Evolutionary conservation across 768 basidiomycete species (phyloP).

Genomic region (Lactifluus hygrophoroides): DNA sequence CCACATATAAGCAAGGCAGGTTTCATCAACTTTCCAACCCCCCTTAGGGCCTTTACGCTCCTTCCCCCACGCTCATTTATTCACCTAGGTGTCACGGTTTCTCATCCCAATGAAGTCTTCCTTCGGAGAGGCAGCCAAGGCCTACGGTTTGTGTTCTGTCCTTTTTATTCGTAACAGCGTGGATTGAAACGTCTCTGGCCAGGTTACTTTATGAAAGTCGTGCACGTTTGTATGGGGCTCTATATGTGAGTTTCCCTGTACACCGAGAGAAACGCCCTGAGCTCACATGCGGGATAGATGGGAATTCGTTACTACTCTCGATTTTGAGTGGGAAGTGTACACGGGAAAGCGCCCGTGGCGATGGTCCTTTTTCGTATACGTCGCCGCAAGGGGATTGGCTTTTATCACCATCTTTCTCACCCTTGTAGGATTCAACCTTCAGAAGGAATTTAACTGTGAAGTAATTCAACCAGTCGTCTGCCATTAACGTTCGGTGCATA

Average conservation of each 20-base stretch:
- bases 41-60: too few species aligned
- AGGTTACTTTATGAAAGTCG: conserved; percentile 1
- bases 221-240: conserved; percentile 10
- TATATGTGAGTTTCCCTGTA: conserved; percentile 6
- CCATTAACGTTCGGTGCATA: neutral
- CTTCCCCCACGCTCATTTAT: neutral
- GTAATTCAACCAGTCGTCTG: neutral
- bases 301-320: conserved; percentile 11
- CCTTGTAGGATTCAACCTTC: conserved; percentile 12
- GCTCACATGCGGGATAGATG: neutral
- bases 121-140: neutral
- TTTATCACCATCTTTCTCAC: neutral
- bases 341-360: conserved; percentile 16
- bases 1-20: too few species aligned
- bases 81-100: neutral
- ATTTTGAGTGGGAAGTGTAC: conserved; percentile 17
- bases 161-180: neutral
- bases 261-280: neutral
- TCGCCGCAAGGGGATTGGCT: conserved; percentile 3
- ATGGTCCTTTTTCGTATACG: conserved; percentile 15
- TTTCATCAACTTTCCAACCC: too few species aligned
- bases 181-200: neutral
- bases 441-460: neutral
- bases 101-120: neutral
- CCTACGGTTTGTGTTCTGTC: neutral